Percentiles rank a stretch among this genome's conserved stretches.
phyloP scores from a whole-genome alignment of 805 yeast species.

The Metahyphopichia silvanorum region DNA sequence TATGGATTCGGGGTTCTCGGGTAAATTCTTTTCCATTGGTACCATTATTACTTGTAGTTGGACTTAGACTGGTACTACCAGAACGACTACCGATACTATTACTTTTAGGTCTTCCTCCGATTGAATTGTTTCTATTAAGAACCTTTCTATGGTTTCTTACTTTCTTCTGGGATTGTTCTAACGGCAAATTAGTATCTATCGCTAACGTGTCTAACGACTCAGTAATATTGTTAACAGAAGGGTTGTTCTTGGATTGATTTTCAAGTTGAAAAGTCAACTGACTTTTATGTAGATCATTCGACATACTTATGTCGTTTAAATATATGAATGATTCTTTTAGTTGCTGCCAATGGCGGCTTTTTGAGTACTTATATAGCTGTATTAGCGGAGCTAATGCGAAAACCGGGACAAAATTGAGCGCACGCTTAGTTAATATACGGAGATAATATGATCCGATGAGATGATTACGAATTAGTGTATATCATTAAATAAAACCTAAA shows the following conservation, averaged over 20 bases:
- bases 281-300: neutral
- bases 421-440: too few species aligned
- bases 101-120: neutral
- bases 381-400: too few species aligned
- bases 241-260: neutral
- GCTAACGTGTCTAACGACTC: neutral
- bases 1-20: conserved; percentile 23
- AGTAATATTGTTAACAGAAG: neutral
- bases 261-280: neutral
- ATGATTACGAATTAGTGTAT: too few species aligned
- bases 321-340: too few species aligned
- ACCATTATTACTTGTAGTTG: neutral
- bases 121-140: neutral
- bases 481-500: too few species aligned
- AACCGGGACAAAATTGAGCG: too few species aligned
- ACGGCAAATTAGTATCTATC: neutral
- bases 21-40: neutral
- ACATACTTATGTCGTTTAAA: too few species aligned
- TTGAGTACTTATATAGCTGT: too few species aligned
- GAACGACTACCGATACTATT: neutral
- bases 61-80: neutral
- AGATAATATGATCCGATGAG: too few species aligned
- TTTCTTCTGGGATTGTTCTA: neutral
- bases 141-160: neutral
- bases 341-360: too few species aligned